phyloP scores from a whole-genome alignment of 495 filamentous ascomycete species.

The Bacidia rubella region DNA sequence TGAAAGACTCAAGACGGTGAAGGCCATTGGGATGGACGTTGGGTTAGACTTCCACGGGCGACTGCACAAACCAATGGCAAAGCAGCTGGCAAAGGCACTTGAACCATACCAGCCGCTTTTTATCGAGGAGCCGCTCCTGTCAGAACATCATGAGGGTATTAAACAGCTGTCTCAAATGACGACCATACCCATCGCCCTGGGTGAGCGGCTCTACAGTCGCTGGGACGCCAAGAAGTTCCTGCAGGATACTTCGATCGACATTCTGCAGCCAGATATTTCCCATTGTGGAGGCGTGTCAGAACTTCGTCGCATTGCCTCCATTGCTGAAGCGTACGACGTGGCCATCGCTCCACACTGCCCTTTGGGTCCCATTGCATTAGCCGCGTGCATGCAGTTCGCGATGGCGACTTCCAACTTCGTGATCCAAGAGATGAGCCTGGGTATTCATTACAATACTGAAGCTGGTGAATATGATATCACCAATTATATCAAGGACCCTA shows the following conservation, averaged over 20 bases:
- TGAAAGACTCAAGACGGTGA: conserved; percentile 55
- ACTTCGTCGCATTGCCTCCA: conserved; percentile 52
- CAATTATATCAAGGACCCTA: conserved; percentile 50
- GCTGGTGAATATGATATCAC: conserved; percentile 50
- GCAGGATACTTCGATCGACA: conserved; percentile 53
- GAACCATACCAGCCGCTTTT: conserved; percentile 64
- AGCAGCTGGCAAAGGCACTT: conserved; percentile 57
- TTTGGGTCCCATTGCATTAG: conserved; percentile 60
- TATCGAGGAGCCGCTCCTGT: conserved; percentile 65
- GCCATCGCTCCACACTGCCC: conserved; percentile 69
- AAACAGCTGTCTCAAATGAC: conserved; percentile 49
- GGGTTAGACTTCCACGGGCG: conserved; percentile 70
- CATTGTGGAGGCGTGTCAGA: conserved; percentile 70
- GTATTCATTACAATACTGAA: conserved; percentile 65
- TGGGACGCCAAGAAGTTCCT: conserved; percentile 69
- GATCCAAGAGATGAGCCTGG: conserved; percentile 71
- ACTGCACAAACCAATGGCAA: conserved; percentile 70
- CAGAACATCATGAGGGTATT: conserved; percentile 57
- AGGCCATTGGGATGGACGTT: conserved; percentile 54
- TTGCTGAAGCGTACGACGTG: conserved; percentile 69
- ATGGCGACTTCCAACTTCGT: conserved; percentile 53
- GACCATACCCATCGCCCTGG: conserved; percentile 57
- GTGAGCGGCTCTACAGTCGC: conserved; percentile 59
- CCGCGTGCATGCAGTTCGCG: conserved; percentile 58
- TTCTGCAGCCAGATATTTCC: conserved; percentile 64